Evolutionary conservation across 179 eudicot species (phyloP).

Genomic region (Beta macrorhiza): DNA sequence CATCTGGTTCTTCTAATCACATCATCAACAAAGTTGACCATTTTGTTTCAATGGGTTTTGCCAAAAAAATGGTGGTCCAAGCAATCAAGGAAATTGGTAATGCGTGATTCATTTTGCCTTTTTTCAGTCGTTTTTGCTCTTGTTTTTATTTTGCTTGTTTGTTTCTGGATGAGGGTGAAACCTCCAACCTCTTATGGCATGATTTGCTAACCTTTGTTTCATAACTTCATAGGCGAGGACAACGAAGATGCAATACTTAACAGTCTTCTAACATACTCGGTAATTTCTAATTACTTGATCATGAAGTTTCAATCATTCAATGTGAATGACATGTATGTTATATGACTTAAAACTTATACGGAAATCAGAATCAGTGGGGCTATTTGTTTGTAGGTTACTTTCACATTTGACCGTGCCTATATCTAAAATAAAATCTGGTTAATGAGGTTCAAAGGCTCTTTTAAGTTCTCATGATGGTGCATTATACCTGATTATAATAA

Average conservation of each 20-base stretch:
- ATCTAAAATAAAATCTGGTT: background rate
- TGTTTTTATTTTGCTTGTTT: background rate
- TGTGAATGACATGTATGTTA: background rate
- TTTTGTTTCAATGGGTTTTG: constrained; percentile 30
- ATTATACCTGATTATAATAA: background rate
- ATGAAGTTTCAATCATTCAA: background rate
- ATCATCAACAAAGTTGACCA: constrained; percentile 10
- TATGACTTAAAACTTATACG: background rate
- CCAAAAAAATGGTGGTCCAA: constrained; percentile 14
- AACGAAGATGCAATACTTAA: constrained; percentile 25
- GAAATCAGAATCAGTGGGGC: background rate
- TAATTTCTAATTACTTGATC: constrained; percentile 9
- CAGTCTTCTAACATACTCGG: constrained; percentile 19
- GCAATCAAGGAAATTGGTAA: constrained; percentile 28
- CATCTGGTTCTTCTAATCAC: constrained; percentile 16
- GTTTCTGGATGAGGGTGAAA: background rate
- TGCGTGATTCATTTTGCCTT: background rate
- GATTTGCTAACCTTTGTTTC: background rate
- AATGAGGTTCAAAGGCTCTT: background rate
- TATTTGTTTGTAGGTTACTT: background rate
- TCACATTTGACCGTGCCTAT: background rate
- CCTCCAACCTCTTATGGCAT: background rate
- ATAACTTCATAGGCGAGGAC: constrained; percentile 18
- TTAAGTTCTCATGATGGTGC: background rate
- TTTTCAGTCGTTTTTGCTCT: background rate